phyloP scores from a whole-genome alignment of 805 yeast species.

The Scheffersomyces spartinae region DNA sequence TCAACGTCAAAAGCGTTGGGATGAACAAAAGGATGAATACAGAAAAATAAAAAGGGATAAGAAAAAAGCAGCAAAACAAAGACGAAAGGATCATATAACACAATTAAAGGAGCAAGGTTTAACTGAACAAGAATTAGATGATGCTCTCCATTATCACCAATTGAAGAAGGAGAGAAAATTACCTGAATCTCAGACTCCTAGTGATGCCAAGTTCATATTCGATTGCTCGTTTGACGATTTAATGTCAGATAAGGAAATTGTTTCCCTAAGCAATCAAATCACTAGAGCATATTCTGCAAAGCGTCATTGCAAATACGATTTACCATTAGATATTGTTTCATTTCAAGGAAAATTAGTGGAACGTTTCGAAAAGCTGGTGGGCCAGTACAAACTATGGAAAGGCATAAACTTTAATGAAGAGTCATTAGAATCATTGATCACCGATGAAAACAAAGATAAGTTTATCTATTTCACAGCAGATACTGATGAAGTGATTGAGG shows the following conservation, averaged over 20 bases:
- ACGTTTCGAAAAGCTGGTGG: constrained; percentile 55
- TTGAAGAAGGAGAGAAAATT: constrained; percentile 20
- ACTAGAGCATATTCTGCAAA: constrained; percentile 75
- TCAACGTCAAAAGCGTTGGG: constrained; percentile 47
- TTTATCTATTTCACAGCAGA: constrained; percentile 78
- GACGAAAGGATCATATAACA: constrained; percentile 10
- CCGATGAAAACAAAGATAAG: constrained; percentile 21
- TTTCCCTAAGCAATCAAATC: constrained; percentile 69
- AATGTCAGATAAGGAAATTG: constrained; percentile 65
- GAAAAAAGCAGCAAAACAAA: constrained; percentile 26
- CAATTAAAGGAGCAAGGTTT: constrained; percentile 8
- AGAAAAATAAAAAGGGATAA: constrained; percentile 44
- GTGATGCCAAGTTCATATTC: constrained; percentile 48
- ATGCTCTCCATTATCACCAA: constrained; percentile 12
- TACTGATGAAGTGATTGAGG: constrained; percentile 56
- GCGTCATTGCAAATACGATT: constrained; percentile 44
- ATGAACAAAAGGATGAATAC: constrained; percentile 51
- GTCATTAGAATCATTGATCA: constrained; percentile 19
- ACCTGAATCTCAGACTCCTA: constrained; percentile 33
- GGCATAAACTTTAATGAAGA: constrained; percentile 39
- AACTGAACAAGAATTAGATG: constrained; percentile 7
- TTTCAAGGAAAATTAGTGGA: constrained; percentile 54
- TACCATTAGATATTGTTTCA: constrained; percentile 50
- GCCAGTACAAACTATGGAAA: constrained; percentile 58
- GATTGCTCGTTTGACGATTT: constrained; percentile 89